Evolutionary conservation across 2,329 filamentous ascomycete genomes (phyloP).

Genomic region (Xylariales sp.): DNA sequence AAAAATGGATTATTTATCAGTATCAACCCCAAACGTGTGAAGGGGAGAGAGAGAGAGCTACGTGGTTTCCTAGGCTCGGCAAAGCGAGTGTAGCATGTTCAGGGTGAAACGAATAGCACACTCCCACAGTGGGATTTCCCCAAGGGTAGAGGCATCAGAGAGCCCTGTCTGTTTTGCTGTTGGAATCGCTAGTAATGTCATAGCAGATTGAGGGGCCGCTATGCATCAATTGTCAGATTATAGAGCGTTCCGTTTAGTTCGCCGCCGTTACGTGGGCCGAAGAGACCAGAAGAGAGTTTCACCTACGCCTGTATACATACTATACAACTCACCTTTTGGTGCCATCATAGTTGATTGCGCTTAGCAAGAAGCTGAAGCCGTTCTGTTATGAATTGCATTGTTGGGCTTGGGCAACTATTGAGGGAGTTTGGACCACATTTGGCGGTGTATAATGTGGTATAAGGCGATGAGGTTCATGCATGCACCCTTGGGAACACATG

Average conservation of each 20-base stretch:
- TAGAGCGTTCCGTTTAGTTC: slow-evolving; percentile 55
- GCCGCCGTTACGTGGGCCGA: background rate
- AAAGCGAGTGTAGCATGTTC: slow-evolving; percentile 56
- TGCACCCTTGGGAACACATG: slow-evolving; percentile 43
- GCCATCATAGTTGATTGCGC: background rate
- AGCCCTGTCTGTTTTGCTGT: slow-evolving; percentile 65
- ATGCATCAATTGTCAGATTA: slow-evolving; percentile 64
- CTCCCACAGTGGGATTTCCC: slow-evolving; percentile 54
- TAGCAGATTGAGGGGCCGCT: slow-evolving; percentile 66
- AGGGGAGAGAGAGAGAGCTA: background rate
- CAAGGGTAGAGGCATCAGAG: slow-evolving; percentile 67
- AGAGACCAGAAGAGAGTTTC: slow-evolving; percentile 27
- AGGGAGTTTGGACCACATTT: background rate
- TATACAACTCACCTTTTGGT: slow-evolving; percentile 24
- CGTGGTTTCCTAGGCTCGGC: background rate
- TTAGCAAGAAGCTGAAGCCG: background rate
- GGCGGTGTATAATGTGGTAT: background rate
- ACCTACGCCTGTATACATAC: background rate
- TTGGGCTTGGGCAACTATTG: background rate
- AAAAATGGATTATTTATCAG: slow-evolving; percentile 1
- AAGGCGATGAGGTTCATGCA: background rate
- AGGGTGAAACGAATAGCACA: slow-evolving; percentile 73
- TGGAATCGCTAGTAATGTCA: slow-evolving; percentile 65
- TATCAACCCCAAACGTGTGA: slow-evolving; percentile 16
- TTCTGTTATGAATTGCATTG: background rate